Conservation (phyloP, 805 yeast species). For the Yamadazyma philogaea region DNA sequence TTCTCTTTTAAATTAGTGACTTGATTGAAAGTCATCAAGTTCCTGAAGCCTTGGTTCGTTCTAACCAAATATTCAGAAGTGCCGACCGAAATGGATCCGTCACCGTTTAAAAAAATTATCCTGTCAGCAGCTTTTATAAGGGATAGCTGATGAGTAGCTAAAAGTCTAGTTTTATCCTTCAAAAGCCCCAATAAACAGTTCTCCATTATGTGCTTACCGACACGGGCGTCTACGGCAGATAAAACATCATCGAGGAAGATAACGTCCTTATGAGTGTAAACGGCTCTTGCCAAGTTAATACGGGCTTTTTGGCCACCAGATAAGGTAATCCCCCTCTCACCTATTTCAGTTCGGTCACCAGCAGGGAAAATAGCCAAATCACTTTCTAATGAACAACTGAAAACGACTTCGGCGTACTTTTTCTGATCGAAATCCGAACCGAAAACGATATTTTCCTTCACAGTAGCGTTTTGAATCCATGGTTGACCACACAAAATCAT, state of each 20-base stretch:
- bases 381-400: slow-evolving; percentile 26
- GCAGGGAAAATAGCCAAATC: slow-evolving; percentile 30
- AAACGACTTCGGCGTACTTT: slow-evolving; percentile 23
- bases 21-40: slow-evolving; percentile 25
- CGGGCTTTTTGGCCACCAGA: slow-evolving; percentile 37
- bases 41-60: slow-evolving; percentile 23
- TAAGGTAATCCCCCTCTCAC: slow-evolving; percentile 33
- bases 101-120: slow-evolving; percentile 27
- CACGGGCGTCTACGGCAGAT: slow-evolving; percentile 35
- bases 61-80: slow-evolving; percentile 21
- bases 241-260: slow-evolving; percentile 33
- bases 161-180: slow-evolving; percentile 25
- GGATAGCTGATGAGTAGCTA: slow-evolving; percentile 35
- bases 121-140: slow-evolving; percentile 27
- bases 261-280: slow-evolving; percentile 26
- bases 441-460: slow-evolving; percentile 29
- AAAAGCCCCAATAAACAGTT: slow-evolving; percentile 25
- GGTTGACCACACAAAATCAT: slow-evolving; percentile 28
- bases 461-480: slow-evolving; percentile 36
- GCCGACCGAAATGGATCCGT: slow-evolving; percentile 27
- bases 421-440: slow-evolving; percentile 24
- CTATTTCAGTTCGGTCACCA: slow-evolving; percentile 33
- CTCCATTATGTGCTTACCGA: slow-evolving; percentile 31
- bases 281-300: slow-evolving; percentile 32
- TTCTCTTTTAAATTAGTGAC: slow-evolving; percentile 17